Percentiles rank a stretch among this genome's conserved stretches.
These are phyloP conservation scores for Trypethelium eluteriae DNA, from an alignment of 495 filamentous ascomycete species.

Conservation along the genomic window DNA sequence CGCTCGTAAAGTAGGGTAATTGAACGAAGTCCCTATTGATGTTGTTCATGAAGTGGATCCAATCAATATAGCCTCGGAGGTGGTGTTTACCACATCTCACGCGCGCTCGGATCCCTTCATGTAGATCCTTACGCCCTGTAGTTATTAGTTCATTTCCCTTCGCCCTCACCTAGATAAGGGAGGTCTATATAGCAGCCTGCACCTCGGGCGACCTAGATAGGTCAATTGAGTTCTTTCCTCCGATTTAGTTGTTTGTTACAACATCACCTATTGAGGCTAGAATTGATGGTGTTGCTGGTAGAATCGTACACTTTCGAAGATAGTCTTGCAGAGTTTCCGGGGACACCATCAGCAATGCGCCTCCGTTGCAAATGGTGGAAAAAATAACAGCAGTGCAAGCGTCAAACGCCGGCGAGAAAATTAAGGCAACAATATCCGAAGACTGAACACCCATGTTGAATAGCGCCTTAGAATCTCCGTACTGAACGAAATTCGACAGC, in stretches of 20 bases:
- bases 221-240: too few species aligned
- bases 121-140: too few species aligned
- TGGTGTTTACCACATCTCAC: too few species aligned
- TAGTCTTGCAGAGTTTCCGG: not conserved
- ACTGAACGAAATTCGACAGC: not conserved
- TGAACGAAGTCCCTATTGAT: too few species aligned
- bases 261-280: not conserved
- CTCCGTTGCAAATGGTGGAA: not conserved
- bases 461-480: not conserved
- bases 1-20: too few species aligned
- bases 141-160: too few species aligned
- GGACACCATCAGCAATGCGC: not conserved
- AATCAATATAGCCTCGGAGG: too few species aligned
- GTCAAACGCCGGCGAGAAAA: not conserved
- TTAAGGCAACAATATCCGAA: not conserved
- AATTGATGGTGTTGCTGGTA: not conserved
- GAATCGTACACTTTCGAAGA: not conserved
- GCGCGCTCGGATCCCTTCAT: too few species aligned
- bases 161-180: too few species aligned
- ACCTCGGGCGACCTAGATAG: too few species aligned
- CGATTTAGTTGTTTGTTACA: not conserved
- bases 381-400: not conserved
- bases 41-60: too few species aligned
- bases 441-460: not conserved
- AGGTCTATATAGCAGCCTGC: too few species aligned